phyloP scores from a whole-genome alignment of 768 basidiomycete genomes.

The Suillus fuscotomentosus region DNA sequence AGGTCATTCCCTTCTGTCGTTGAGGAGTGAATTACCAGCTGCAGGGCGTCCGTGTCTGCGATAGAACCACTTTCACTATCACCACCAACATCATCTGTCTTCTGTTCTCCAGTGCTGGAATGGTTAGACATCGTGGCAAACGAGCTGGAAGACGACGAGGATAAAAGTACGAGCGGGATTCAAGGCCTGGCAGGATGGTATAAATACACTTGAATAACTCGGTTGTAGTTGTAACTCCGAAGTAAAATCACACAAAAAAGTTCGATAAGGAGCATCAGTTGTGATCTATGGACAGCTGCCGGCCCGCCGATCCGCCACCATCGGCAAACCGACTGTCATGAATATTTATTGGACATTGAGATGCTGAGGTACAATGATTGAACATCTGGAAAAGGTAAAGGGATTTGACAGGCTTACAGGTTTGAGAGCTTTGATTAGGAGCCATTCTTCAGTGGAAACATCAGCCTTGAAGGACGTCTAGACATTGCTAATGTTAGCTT shows the following conservation, averaged over 20 bases:
- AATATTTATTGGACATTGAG: conserved; percentile 33
- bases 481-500: conserved; percentile 11
- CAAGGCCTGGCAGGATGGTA: conserved; percentile 13
- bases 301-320: neutral
- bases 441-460: conserved; percentile 90
- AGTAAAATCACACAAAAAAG: conserved; percentile 9
- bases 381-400: neutral
- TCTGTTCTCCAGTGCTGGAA: conserved; percentile 12
- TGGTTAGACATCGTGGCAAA: conserved; percentile 21
- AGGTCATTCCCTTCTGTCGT: conserved; percentile 28
- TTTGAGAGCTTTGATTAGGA: conserved; percentile 86
- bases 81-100: conserved; percentile 11
- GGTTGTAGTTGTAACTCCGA: conserved; percentile 23
- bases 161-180: neutral
- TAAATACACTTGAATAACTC: conserved; percentile 26
- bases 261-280: neutral
- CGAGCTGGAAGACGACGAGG: neutral
- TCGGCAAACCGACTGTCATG: neutral
- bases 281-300: conserved; percentile 8
- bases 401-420: conserved; percentile 44
- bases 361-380: conserved; percentile 26
- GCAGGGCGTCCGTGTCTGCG: conserved; percentile 48
- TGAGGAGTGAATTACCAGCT: conserved; percentile 49
- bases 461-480: conserved; percentile 86
- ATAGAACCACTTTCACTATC: conserved; percentile 25